Base-by-base conservation (phyloP, 2,329 filamentous ascomycete species). In the Penicillium sp. region DNA sequence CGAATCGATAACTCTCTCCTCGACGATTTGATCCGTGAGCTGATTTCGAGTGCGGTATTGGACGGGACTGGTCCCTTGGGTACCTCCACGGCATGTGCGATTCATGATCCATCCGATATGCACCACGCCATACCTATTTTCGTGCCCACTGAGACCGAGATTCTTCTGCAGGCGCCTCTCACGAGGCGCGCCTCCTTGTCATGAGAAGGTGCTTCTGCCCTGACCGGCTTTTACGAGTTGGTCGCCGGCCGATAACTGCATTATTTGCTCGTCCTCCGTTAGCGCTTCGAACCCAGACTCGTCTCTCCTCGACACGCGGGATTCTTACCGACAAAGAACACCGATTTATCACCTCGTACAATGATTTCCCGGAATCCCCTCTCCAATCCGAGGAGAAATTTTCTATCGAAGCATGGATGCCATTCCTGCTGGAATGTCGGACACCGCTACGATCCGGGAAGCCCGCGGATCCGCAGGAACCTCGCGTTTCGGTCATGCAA, bases 141-240 rank as follows among this genome's bases (percentile, higher is more conserved):
- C 40, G 50, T 51, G 40, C 51, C 47, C 52, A 54, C 56, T 59
- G 60, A 63, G 51, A 54, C 60, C 55, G 59, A 58, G 55, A 61
- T 61, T 54, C 49, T 50, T 54, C 59, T 56, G 52, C 57, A 53
- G 51, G 42, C 54, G 55, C 54, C 59, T 46, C 57, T 50, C 41
- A 49, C 48, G 52, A 55, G 42, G 46, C 54, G 57, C 53, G 51
- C 54, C 46, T 52, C 61, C 63, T 66, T 68, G 68, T 69, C 69
- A 72, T 72, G 69, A 68, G 63, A 64, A 61, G 59, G 61, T 70
- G 63, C 60, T 60, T 69, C 50, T 53, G 61, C 55, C 52, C 62
- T 62, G 59, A 64, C 58, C 63, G 60, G 60, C 60, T 63, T 57
- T 59, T 60, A 53, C 59, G 58, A 62, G 57, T 63, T 56, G 59